These are phyloP conservation scores for Aquanectria penicillioides DNA, from an alignment of 2,329 filamentous ascomycete species.

Conservation along the genomic window DNA sequence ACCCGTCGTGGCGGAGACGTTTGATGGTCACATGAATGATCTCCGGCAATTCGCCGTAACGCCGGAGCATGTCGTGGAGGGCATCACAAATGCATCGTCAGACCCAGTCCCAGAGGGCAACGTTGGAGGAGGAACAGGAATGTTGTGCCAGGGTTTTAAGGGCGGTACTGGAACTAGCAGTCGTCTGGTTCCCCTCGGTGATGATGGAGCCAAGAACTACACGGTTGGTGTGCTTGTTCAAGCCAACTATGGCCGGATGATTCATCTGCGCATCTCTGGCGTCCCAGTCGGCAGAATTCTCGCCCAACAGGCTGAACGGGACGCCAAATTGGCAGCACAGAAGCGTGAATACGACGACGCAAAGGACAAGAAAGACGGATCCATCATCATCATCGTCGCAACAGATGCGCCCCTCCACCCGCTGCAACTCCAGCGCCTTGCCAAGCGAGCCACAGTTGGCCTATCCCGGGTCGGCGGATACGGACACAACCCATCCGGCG, in stretches of 20 bases:
- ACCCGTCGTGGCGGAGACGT: constrained; percentile 70
- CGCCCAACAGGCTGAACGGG: constrained; percentile 49
- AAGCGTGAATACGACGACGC: constrained; percentile 30
- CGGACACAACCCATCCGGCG: constrained; percentile 68
- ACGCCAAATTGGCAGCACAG: constrained; percentile 29
- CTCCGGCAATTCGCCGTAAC: constrained; percentile 63
- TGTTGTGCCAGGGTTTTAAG: constrained; percentile 72
- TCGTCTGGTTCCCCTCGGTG: constrained; percentile 49
- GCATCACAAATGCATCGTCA: constrained; percentile 59
- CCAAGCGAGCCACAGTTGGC: constrained; percentile 68
- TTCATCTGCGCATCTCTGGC: constrained; percentile 65
- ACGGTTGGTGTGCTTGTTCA: constrained; percentile 70
- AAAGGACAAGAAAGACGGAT: constrained; percentile 67
- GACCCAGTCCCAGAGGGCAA: constrained; percentile 67
- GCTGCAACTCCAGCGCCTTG: constrained; percentile 64
- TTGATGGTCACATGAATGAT: constrained; percentile 68
- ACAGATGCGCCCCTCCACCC: constrained; percentile 71
- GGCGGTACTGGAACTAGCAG: constrained; percentile 71
- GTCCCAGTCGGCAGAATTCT: constrained; percentile 68
- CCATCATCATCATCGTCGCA: constrained; percentile 68
- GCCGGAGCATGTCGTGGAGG: constrained; percentile 60
- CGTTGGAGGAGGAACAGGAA: constrained; percentile 70
- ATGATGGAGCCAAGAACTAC: constrained; percentile 49
- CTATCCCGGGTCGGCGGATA: constrained; percentile 67
- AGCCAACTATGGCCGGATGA: constrained; percentile 68